Conservation (phyloP, 2,329 filamentous ascomycete species). For the Ascochyta viciae-villosae region DNA sequence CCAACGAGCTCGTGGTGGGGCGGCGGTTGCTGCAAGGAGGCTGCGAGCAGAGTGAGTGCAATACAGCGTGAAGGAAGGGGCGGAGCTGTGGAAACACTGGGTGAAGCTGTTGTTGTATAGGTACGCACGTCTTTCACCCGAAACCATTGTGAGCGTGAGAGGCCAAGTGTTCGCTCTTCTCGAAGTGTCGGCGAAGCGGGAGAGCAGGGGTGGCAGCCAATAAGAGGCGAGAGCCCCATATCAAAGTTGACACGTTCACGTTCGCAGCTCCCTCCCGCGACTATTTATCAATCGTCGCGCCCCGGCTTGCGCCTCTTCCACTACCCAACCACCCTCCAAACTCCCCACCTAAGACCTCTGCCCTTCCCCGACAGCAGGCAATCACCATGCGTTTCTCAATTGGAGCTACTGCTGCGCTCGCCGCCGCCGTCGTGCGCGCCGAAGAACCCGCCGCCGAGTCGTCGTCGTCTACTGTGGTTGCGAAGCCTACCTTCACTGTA, state of each 20-base stretch:
- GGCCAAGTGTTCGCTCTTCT: conserved; percentile 16
- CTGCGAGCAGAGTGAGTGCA: not conserved
- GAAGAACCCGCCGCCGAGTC: conserved; percentile 62
- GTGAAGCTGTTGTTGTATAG: not conserved
- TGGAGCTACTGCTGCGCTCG: conserved; percentile 73
- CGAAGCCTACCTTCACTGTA: conserved; percentile 88
- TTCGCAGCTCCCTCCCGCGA: conserved; percentile 30
- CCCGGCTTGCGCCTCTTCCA: conserved; percentile 29
- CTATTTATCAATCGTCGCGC: conserved; percentile 35
- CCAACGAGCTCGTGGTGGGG: conserved; percentile 4
- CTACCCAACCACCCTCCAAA: conserved; percentile 21
- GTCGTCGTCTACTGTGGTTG: conserved; percentile 65
- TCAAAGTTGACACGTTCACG: conserved; percentile 26
- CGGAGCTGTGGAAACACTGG: not conserved
- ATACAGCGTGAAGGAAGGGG: not conserved
- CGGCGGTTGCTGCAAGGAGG: conserved; percentile 5
- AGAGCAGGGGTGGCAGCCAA: conserved; percentile 16
- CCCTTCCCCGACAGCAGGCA: conserved; percentile 41
- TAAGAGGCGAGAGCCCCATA: conserved; percentile 3
- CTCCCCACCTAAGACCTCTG: conserved; percentile 36
- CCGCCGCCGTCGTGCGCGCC: conserved; percentile 75
- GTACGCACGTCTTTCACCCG: not conserved
- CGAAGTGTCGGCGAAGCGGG: conserved; percentile 13
- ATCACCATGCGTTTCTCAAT: conserved; percentile 67
- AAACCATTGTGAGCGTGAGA: conserved; percentile 1